Conservation (phyloP, 371 early-diverging fungal genomes). For the Thermomucor indicae-seudaticae region DNA sequence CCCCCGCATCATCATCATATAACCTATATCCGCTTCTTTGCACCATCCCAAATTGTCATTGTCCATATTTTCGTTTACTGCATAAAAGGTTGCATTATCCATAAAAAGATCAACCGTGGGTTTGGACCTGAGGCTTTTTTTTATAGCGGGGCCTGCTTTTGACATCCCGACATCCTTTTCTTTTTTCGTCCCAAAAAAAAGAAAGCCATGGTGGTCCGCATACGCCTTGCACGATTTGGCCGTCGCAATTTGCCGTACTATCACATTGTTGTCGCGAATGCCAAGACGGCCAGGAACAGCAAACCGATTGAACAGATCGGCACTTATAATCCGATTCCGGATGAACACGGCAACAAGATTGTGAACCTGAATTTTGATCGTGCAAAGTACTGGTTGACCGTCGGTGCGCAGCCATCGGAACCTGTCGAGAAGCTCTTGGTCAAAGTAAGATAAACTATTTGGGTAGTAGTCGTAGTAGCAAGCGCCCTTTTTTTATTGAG, state of each 20-base stretch:
- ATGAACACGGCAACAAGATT: slow-evolving; percentile 71
- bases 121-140: no score
- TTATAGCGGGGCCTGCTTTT: no score
- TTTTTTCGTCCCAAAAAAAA: no score
- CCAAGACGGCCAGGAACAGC: slow-evolving; percentile 77
- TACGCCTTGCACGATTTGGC: slow-evolving; percentile 90
- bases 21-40: no score
- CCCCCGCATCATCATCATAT: no score
- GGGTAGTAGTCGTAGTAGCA: no score
- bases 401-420: slow-evolving; percentile 92
- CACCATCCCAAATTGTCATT: no score
- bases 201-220: slow-evolving; percentile 63
- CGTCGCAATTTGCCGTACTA: slow-evolving; percentile 87
- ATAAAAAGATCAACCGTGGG: no score
- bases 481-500: no score
- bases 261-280: slow-evolving; percentile 90
- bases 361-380: slow-evolving; percentile 84
- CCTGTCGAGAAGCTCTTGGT: slow-evolving; percentile 84
- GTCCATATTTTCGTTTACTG: no score
- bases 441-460: slow-evolving; percentile 69
- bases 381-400: slow-evolving; percentile 94
- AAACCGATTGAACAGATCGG: slow-evolving; percentile 92
- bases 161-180: no score
- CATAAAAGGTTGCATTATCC: no score
- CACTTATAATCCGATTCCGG: slow-evolving; percentile 87